Evolutionary conservation across 192 early-diverging fungal genomes (phyloP).

Genomic region (Coemansia sp.): DNA sequence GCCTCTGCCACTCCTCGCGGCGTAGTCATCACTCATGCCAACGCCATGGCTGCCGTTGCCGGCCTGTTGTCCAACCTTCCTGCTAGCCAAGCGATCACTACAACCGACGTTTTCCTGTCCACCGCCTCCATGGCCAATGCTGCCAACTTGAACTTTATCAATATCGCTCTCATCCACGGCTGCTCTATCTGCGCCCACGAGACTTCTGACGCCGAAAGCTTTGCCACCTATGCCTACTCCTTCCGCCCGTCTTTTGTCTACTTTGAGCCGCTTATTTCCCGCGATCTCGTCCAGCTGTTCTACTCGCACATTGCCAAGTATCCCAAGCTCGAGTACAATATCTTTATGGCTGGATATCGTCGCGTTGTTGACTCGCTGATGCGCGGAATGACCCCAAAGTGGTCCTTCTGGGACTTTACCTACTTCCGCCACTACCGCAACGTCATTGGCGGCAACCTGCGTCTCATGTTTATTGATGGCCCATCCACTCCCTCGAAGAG

Average conservation of each 20-base stretch:
- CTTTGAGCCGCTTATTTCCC: conserved; percentile 23
- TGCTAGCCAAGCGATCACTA: conserved; percentile 19
- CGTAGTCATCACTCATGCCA: conserved; percentile 42
- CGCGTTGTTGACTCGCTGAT: conserved; percentile 33
- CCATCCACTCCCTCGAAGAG: conserved; percentile 23
- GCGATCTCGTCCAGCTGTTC: conserved; percentile 48
- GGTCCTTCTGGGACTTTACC: conserved; percentile 40
- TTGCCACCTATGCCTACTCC: conserved; percentile 30
- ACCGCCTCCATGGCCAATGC: conserved; percentile 27
- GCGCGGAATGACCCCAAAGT: conserved; percentile 37
- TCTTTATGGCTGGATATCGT: conserved; percentile 37
- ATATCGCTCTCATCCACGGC: conserved; percentile 25
- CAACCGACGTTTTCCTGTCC: conserved; percentile 39
- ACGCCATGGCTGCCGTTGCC: conserved; percentile 35
- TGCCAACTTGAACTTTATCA: conserved; percentile 37
- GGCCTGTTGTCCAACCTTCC: conserved; percentile 30
- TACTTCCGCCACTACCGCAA: conserved; percentile 57
- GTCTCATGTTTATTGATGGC: conserved; percentile 42
- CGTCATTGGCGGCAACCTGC: conserved; percentile 43
- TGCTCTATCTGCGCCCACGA: conserved; percentile 40
- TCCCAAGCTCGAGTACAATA: conserved; percentile 37
- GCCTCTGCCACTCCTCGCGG: conserved; percentile 11
- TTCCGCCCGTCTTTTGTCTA: conserved; percentile 41
- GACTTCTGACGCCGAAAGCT: conserved; percentile 39
- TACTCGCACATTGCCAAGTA: conserved; percentile 40